A percentile compares a stretch with the other conserved stretches of the same genome.
Evolutionary conservation across 495 filamentous ascomycete genomes (phyloP).

Genomic region (Amniculicola lignicola): DNA sequence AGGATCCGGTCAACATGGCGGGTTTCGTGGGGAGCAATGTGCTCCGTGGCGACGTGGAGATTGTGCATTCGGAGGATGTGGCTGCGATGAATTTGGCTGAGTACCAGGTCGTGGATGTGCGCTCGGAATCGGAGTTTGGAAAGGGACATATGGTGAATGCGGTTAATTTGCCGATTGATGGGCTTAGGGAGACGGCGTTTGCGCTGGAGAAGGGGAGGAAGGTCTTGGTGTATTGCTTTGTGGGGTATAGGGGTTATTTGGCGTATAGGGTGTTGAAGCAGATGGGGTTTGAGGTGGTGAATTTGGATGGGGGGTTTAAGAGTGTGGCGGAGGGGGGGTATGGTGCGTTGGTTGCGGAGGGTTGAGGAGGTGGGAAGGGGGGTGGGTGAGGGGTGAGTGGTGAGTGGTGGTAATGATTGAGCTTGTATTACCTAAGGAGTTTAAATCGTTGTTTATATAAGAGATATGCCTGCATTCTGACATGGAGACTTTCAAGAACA

Average conservation of each 20-base stretch:
- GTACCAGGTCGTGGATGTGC: conserved; percentile 36
- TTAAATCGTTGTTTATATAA: too few relatives aligned
- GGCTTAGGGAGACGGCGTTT: conserved; percentile 23
- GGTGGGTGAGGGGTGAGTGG: too few relatives aligned
- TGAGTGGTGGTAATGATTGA: too few relatives aligned
- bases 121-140: conserved; percentile 31
- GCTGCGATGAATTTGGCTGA: background rate
- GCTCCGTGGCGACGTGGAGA: conserved; percentile 35
- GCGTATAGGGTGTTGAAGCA: conserved; percentile 38
- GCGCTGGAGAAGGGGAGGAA: conserved; percentile 26
- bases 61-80: conserved; percentile 36
- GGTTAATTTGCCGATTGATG: conserved; percentile 31
- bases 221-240: conserved; percentile 25
- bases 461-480: too few relatives aligned
- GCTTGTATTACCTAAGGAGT: too few relatives aligned
- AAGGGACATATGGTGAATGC: conserved; percentile 30
- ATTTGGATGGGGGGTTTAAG: conserved; percentile 39
- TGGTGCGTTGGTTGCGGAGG: too few relatives aligned
- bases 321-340: conserved; percentile 1
- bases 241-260: conserved; percentile 37
- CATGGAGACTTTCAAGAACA: too few relatives aligned
- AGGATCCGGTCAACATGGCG: conserved; percentile 42
- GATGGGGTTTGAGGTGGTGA: conserved; percentile 36
- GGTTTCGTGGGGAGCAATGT: conserved; percentile 37
- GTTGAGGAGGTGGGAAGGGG: too few relatives aligned